Base-by-base conservation (phyloP, 768 basidiomycete species). In the Suillus clintonianus region DNA sequence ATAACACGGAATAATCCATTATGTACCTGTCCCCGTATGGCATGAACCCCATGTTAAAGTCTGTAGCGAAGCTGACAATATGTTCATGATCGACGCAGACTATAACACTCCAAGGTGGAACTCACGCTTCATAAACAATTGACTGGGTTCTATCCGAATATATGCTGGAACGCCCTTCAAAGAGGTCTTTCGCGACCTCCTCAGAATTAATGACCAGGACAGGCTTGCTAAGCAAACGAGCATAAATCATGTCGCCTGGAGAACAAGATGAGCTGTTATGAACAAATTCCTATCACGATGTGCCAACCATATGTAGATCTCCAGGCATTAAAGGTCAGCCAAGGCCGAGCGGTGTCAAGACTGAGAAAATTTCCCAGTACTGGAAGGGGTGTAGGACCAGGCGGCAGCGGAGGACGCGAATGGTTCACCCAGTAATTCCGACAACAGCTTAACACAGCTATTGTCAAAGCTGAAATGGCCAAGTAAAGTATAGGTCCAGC, bases 121-220 rank as follows among this genome's bases (percentile, higher is more conserved):
- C 53, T 17, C 53, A 54, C 53, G 36, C 8, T 30, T 54, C 19
- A 32, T 54, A 30, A 34, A 54, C 53, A 27, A 34, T 17, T 27
- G 27, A 19, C 15, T 30, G 24, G 17, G 76, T 75, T 17, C 79
- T 70, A 64, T 78, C 78, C 10, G 80, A 77, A 66, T 79, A 79
- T 53, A 73, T 74, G 42, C 72, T 68, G 14, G 79, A 78, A 6
- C 76, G 71, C 61, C 74, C 77, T 30, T 80, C 77, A 19, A 81
- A 69, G 17, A 81, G 64, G 17, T 80, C 79, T 5, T 63, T 66
- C 1, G 74, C 70, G 3, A 72, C 72, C 34, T 75, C 68, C 37
- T 68, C 58, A 10, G 77, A 78, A 61, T 76, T 80, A 15, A 80
- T 65, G 22, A 80, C 61, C n/a, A 79, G 64, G 8, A 76, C 71